These are phyloP conservation scores for Sporormia fimetaria DNA, from an alignment of 495 filamentous ascomycete species.

Conservation along the genomic window DNA sequence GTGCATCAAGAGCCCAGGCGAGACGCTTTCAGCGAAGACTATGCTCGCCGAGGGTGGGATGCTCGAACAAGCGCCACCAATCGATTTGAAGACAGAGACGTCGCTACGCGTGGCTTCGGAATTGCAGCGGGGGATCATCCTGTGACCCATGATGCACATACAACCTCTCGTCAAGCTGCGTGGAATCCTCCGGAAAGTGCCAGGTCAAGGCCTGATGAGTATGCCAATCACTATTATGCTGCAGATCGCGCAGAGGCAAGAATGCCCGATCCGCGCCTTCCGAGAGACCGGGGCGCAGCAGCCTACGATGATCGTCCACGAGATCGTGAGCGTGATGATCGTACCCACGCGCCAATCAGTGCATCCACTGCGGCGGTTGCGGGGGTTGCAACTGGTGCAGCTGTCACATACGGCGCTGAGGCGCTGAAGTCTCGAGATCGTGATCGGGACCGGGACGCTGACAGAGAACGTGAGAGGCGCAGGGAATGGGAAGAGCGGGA, in stretches of 20 bases:
- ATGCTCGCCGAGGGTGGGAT: constrained; percentile 24
- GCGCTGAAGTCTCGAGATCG: constrained; percentile 15
- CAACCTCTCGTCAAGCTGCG: constrained; percentile 20
- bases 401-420: constrained; percentile 16
- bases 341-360: constrained; percentile 1
- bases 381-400: constrained; percentile 12
- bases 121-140: constrained; percentile 27
- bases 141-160: constrained; percentile 14
- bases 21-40: constrained; percentile 22
- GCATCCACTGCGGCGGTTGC: constrained; percentile 9
- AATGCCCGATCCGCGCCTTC: constrained; percentile 9
- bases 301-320: constrained; percentile 24
- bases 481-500: constrained; percentile 17
- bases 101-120: constrained; percentile 33
- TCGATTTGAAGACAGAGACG: constrained; percentile 25
- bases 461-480: constrained; percentile 18
- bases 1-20: constrained; percentile 27
- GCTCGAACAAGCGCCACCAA: constrained; percentile 24
- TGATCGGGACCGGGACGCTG: constrained; percentile 17
- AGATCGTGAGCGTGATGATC: constrained; percentile 22
- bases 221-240: constrained; percentile 26
- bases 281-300: constrained; percentile 14
- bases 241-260: constrained; percentile 18
- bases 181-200: constrained; percentile 10
- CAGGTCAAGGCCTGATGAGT: constrained; percentile 8